phyloP scores from a whole-genome alignment of 176 grass and related monocot genomes.

The Miscanthus lutarioriparius region DNA sequence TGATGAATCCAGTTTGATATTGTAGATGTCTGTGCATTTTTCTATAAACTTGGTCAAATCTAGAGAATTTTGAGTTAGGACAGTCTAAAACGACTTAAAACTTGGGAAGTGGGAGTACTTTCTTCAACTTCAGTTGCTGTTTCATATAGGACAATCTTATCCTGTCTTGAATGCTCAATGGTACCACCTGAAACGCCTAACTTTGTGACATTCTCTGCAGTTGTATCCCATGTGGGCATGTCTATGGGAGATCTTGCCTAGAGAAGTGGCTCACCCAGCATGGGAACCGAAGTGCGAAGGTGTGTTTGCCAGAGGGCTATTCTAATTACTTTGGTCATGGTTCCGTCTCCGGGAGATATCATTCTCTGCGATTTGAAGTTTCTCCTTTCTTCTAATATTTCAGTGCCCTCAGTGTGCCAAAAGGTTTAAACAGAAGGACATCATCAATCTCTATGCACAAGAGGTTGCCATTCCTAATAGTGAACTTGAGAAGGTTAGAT shows the following conservation, averaged over 20 bases:
- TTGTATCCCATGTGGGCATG: constrained; percentile 93
- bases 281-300: constrained; percentile 43
- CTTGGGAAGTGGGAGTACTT: neutral
- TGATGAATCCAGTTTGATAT: neutral
- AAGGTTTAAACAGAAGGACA: constrained; percentile 67
- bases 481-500: constrained; percentile 70
- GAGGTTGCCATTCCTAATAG: constrained; percentile 67
- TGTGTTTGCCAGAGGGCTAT: constrained; percentile 22
- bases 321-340: neutral
- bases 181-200: neutral
- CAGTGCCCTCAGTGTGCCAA: constrained; percentile 85
- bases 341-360: neutral
- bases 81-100: neutral
- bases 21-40: neutral
- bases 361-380: neutral
- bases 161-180: neutral
- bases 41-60: neutral
- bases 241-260: constrained; percentile 84
- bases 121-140: neutral
- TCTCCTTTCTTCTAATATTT: neutral
- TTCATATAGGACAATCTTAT: neutral
- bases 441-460: constrained; percentile 87
- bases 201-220: constrained; percentile 32
- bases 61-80: neutral
- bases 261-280: constrained; percentile 63